Base-by-base conservation (phyloP, 2,329 filamentous ascomycete species). In the Talaromyces sp. region DNA sequence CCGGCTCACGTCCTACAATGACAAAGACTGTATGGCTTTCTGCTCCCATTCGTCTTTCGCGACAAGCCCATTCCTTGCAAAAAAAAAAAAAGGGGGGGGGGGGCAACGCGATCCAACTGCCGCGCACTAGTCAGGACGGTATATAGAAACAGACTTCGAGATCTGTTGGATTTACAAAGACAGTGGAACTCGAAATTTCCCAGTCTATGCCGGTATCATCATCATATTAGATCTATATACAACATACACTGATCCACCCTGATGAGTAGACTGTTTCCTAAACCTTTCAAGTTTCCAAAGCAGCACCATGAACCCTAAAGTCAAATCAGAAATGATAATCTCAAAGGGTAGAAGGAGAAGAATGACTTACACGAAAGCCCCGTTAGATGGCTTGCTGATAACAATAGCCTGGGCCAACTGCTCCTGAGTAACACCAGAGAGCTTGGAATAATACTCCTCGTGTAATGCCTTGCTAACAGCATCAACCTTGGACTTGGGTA, bases 351-450 rank as follows among this genome's bases (percentile, higher is more conserved):
- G 11, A 52, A 3, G 7, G 27, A 31, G 4, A 31, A 7, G 27
- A 31, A 31, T 31, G 9, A 73, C 76, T 66, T 78, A 80, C 78
- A 80, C 66, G 67, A 80, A 80, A 2, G 78, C 78, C 17, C 78
- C 78, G 66, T 79, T 80, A 6, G 78, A 80, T 0, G 95, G 95
- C 77, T 91, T 89, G 74, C 91, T 96, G 57, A 96, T 92, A 33
- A 98, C 91, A 67, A 98, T 90, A 0, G 93, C 93, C 60, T 88
- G 87, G 64, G 86, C 84, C 73, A 89, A 82, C 79, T 93, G 91
- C 79, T 95, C 91, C 25, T 87, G 84, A 0, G 83, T 90, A 59
- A 90, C 86, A 67, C 85, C 83, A 0, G 87, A 87, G 73, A 88
- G 89, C 70, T 85, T 85, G 64, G 85, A 81, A 77, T 96, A 98